Evolutionary conservation across 2,329 filamentous ascomycete genomes (phyloP), one percentile per base, ranked within the genome.

Genomic region (Colletotrichum cuscutae): DNA sequence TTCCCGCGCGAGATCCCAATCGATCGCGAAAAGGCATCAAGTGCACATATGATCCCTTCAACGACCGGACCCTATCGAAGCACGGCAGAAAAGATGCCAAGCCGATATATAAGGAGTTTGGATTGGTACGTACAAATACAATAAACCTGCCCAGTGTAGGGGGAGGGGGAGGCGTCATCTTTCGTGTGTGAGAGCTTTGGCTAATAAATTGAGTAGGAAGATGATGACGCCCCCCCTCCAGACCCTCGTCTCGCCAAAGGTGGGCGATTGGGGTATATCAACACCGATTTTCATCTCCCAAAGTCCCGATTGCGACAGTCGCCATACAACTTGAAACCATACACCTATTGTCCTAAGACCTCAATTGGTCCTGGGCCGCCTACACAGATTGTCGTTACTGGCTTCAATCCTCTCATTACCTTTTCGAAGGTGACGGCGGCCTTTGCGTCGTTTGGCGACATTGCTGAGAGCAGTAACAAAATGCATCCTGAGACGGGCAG

Each of bases 401-500:
- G 95, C n/a, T 98, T 98, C 81, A 97, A 98, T 82, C 95, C 96
- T 7, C 86, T 98, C 75, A 92, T 94, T 53, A 90, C 94, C 13
- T 94, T 97, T 77, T 89, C 91, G 68, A 94, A 94, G 77, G 89
- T 98, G 63, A 90, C 89, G 22, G 90, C 92, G 58, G 89, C 94
- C 66, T 97, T 97, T 80, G 90, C 92, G 22, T 90, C 89, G 3
- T 97, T 93, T 83, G 95, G 95, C 65, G 94, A 98, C 71, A 95
- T 99, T 75, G 93, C 93, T 57, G 93, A 95, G 79, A 93, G 97
- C 77, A 95, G 94, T 79, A 98, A 98, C 80, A 96, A 97, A 81
- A 96, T 97, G 78, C 95, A 99, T 82, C 97, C 97, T 9, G 93
- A 95, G 71, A 98, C 95, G 13, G 97, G 97, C 22, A 97, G 94